These are phyloP conservation scores for Larix sibirica DNA, from an alignment of 83 land plant genomes.

Conservation along the genomic window DNA sequence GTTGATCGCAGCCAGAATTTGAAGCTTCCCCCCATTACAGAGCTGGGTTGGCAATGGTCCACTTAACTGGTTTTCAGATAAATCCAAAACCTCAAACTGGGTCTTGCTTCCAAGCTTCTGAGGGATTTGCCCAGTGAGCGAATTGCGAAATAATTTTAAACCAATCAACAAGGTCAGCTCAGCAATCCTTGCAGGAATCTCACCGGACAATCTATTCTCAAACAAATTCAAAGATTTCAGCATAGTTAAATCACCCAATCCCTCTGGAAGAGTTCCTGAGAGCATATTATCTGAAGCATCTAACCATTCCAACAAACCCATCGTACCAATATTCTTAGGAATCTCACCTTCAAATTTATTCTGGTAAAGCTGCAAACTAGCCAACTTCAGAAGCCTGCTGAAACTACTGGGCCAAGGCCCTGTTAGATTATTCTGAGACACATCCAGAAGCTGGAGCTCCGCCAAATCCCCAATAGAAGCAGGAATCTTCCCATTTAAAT, in stretches of 20 bases:
- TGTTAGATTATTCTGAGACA: slow-evolving; percentile 53
- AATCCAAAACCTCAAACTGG: slow-evolving; percentile 51
- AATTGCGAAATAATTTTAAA: slow-evolving; percentile 49
- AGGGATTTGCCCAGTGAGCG: slow-evolving; percentile 50
- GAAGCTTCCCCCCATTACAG: slow-evolving; percentile 57
- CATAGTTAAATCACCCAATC: slow-evolving; percentile 25
- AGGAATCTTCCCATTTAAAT: slow-evolving; percentile 54
- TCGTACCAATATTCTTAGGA: slow-evolving; percentile 48
- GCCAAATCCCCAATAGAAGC: slow-evolving; percentile 58
- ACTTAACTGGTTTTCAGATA: slow-evolving; percentile 50
- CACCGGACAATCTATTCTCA: slow-evolving; percentile 53
- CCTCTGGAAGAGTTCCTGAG: slow-evolving; percentile 52
- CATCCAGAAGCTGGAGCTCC: slow-evolving; percentile 44
- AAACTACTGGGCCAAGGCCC: slow-evolving; percentile 52
- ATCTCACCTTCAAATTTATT: slow-evolving; percentile 50
- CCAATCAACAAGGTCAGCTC: slow-evolving; percentile 37
- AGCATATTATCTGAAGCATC: slow-evolving; percentile 51
- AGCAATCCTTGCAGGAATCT: slow-evolving; percentile 55
- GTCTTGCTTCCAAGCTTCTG: slow-evolving; percentile 55
- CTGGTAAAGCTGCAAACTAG: slow-evolving; percentile 40
- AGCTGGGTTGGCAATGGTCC: slow-evolving; percentile 60
- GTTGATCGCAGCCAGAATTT: slow-evolving; percentile 33
- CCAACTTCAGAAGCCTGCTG: slow-evolving; percentile 38
- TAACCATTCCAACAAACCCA: slow-evolving; percentile 39
- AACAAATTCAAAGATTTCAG: slow-evolving; percentile 46